Percentiles rank a stretch among this genome's conserved stretches.
These are phyloP conservation scores for Mycena filopes DNA, from an alignment of 768 basidiomycete species.

Conservation along the genomic window DNA sequence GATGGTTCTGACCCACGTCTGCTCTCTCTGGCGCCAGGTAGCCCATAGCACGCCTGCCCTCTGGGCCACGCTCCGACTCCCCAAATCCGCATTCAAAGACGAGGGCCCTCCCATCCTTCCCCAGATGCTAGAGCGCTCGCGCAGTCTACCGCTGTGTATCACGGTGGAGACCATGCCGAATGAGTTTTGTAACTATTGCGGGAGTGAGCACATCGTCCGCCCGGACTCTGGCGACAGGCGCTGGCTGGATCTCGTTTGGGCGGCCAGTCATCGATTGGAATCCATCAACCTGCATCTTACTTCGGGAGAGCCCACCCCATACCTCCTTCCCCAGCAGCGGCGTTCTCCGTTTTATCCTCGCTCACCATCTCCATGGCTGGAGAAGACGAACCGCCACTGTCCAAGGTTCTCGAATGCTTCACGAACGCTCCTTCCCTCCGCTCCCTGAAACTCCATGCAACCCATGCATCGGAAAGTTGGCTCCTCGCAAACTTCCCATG, in stretches of 20 bases:
- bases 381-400: neutral
- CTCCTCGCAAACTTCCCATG: neutral
- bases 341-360: neutral
- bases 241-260: neutral
- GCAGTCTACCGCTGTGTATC: neutral
- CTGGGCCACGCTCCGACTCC: neutral
- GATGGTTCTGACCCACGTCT: constrained; percentile 6
- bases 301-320: neutral
- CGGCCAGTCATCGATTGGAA: neutral
- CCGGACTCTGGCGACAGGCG: neutral
- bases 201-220: neutral
- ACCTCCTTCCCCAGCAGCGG: neutral
- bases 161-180: neutral
- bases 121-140: neutral
- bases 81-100: neutral
- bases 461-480: neutral
- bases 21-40: constrained; percentile 1
- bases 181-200: neutral
- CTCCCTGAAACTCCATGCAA: neutral
- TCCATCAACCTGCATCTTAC: neutral
- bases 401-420: neutral
- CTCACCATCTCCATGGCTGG: neutral
- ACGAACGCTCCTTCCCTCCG: neutral
- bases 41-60: neutral
- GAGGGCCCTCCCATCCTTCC: neutral